phyloP scores from a whole-genome alignment of 345 rosid genomes.

The Leavenworthia alabamica region DNA sequence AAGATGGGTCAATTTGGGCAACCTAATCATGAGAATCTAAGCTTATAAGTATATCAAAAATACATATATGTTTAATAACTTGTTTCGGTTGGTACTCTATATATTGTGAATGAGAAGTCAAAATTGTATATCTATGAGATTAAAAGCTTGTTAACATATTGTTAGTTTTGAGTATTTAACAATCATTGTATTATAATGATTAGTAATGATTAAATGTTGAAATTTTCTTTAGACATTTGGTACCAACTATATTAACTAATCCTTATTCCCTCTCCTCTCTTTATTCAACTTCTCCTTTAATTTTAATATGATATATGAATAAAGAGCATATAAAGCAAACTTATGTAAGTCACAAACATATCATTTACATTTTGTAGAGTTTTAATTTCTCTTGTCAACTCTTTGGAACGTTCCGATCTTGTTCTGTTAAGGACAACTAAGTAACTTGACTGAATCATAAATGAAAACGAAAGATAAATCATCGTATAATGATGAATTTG shows the following conservation, averaged over 20 bases:
- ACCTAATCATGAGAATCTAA: slow-evolving; percentile 23
- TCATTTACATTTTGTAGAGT: neutral
- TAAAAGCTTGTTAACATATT: slow-evolving; percentile 9
- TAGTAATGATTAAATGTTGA: slow-evolving; percentile 24
- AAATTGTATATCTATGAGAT: slow-evolving; percentile 13
- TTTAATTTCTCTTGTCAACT: neutral
- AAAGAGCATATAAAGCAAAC: neutral
- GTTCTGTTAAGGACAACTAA: neutral
- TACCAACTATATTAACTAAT: slow-evolving; percentile 27
- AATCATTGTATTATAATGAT: slow-evolving; percentile 30
- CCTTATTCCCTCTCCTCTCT: neutral
- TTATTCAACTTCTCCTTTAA: neutral
- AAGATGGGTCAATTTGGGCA: slow-evolving; percentile 10
- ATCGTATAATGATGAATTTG: slow-evolving; percentile 5
- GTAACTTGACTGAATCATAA: neutral
- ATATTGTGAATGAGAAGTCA: slow-evolving; percentile 21
- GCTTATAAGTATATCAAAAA: slow-evolving; percentile 4
- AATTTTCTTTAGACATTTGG: slow-evolving; percentile 25
- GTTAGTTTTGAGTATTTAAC: slow-evolving; percentile 12
- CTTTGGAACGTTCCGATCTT: neutral
- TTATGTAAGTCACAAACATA: neutral
- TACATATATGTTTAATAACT: neutral
- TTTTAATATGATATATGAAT: slow-evolving; percentile 3
- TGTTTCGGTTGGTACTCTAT: slow-evolving; percentile 8
- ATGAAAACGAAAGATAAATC: neutral